These are phyloP conservation scores for Xylaria sp. DNA, from an alignment of 495 filamentous ascomycete genomes.

Conservation along the genomic window DNA sequence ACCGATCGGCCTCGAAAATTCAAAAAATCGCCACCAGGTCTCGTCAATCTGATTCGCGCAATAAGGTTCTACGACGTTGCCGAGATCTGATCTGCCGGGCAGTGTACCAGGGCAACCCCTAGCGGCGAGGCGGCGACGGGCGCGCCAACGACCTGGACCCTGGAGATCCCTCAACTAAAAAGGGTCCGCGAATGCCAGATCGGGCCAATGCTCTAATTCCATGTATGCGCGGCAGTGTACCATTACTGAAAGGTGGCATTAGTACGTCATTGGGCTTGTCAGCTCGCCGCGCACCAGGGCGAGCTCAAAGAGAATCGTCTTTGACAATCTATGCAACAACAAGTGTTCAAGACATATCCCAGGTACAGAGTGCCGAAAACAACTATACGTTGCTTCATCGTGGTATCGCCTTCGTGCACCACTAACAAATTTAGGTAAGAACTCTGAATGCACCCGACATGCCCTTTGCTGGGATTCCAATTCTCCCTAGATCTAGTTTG, in stretches of 20 bases:
- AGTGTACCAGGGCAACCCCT: conserved; percentile 9
- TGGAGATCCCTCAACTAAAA: neutral
- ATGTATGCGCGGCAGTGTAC: neutral
- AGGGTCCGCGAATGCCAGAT: neutral
- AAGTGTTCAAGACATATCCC: too few relatives aligned
- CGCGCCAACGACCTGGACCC: neutral
- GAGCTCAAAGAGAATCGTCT: neutral
- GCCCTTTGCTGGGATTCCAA: too few relatives aligned
- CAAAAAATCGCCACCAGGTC: neutral
- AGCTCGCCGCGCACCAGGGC: neutral
- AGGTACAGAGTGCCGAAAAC: too few relatives aligned
- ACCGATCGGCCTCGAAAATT: conserved; percentile 2
- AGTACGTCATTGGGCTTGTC: conserved; percentile 11
- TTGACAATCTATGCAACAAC: too few relatives aligned
- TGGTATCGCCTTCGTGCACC: too few relatives aligned
- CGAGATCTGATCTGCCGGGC: conserved; percentile 18
- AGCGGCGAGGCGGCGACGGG: neutral
- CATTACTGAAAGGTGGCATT: conserved; percentile 1
- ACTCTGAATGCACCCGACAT: too few relatives aligned
- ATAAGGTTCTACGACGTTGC: conserved; percentile 9
- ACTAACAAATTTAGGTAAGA: too few relatives aligned
- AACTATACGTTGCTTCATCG: too few relatives aligned
- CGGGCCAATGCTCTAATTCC: neutral
- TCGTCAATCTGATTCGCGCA: neutral
- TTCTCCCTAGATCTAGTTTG: neutral